These are phyloP conservation scores for Thelonectria discophora DNA, from an alignment of 2,329 filamentous ascomycete genomes.

Conservation along the genomic window DNA sequence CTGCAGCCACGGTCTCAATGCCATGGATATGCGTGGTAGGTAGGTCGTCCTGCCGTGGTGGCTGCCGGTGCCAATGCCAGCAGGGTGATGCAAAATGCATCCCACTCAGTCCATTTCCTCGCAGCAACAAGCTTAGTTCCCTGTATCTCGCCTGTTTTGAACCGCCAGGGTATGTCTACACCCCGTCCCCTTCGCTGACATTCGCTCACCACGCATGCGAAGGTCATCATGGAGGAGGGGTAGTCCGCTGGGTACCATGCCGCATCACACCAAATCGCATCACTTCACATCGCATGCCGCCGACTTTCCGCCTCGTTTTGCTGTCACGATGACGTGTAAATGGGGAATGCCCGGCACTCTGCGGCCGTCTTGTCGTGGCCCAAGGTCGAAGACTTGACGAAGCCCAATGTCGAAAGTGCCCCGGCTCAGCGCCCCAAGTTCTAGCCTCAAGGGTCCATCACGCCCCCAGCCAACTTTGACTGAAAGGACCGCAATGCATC, in stretches of 20 bases:
- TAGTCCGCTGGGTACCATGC: constrained; percentile 10
- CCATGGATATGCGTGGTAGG: not conserved
- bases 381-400: constrained; percentile 12
- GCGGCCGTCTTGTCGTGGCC: constrained; percentile 34
- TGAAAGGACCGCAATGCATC: constrained; percentile 24
- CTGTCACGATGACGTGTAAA: constrained; percentile 36
- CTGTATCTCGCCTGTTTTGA: constrained; percentile 3
- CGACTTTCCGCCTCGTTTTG: constrained; percentile 19
- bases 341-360: constrained; percentile 32
- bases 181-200: constrained; percentile 14
- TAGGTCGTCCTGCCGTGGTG: not conserved
- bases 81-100: constrained; percentile 24
- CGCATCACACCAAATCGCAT: constrained; percentile 25
- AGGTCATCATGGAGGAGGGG: constrained; percentile 11
- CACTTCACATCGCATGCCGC: constrained; percentile 25
- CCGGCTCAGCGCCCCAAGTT: constrained; percentile 23
- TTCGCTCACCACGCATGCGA: constrained; percentile 5
- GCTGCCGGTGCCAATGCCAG: constrained; percentile 3
- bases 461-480: constrained; percentile 16
- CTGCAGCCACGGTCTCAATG: constrained; percentile 9
- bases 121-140: constrained; percentile 24
- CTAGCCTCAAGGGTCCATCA: not conserved
- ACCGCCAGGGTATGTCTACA: constrained; percentile 1
- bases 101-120: constrained; percentile 15
- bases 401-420: constrained; percentile 10